Evolutionary conservation across 805 yeast genomes (phyloP).

Genomic region (Deakozyma indianensis): DNA sequence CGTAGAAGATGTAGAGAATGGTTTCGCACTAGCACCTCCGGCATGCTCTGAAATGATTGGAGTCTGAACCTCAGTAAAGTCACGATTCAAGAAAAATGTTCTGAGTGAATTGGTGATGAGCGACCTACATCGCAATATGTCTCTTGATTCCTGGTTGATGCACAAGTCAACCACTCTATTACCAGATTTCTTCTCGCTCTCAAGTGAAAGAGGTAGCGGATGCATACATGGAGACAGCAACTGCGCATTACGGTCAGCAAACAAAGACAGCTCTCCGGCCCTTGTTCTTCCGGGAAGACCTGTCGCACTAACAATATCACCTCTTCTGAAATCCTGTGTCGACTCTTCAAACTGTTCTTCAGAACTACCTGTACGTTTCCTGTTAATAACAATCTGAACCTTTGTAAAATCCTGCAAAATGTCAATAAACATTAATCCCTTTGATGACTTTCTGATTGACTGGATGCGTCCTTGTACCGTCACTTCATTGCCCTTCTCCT

Average conservation of each 20-base stretch:
- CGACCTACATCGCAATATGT: constrained; percentile 37
- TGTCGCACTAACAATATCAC: constrained; percentile 52
- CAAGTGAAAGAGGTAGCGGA: constrained; percentile 49
- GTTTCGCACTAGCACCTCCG: constrained; percentile 89
- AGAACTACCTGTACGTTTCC: constrained; percentile 29
- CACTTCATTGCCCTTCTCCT: constrained; percentile 1
- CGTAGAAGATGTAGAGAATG: constrained; percentile 46
- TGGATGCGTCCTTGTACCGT: constrained; percentile 42
- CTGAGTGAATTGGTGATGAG: constrained; percentile 43
- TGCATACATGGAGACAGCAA: constrained; percentile 57
- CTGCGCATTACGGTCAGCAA: constrained; percentile 33
- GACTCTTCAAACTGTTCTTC: constrained; percentile 28
- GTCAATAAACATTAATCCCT: constrained; percentile 57
- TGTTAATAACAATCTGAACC: constrained; percentile 51
- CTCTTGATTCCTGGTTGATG: constrained; percentile 37
- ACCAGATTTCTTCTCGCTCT: constrained; percentile 40
- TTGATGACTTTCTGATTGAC: constrained; percentile 50
- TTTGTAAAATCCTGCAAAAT: constrained; percentile 41
- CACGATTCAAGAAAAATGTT: constrained; percentile 34
- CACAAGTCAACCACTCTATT: constrained; percentile 66
- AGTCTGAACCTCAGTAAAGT: constrained; percentile 75
- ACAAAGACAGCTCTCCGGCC: constrained; percentile 64
- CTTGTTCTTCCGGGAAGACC: constrained; percentile 70
- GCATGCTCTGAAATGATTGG: constrained; percentile 59
- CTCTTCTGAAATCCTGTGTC: constrained; percentile 37